These are phyloP conservation scores for Amphicarpaea edgeworthii DNA, from an alignment of 306 rosid genomes.

Conservation along the genomic window DNA sequence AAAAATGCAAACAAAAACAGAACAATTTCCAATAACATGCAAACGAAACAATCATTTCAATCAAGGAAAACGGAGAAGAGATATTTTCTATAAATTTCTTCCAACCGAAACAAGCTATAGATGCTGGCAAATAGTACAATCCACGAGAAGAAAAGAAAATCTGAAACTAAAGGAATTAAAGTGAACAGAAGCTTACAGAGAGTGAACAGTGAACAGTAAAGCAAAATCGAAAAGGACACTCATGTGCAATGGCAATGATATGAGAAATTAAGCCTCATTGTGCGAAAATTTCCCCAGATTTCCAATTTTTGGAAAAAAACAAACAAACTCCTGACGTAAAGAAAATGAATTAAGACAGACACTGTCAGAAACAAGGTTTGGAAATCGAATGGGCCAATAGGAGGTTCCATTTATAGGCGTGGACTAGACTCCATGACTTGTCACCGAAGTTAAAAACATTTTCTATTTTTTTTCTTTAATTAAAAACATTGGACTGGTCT, in stretches of 20 bases:
- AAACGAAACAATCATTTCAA: slow-evolving; percentile 12
- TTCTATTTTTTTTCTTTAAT: not conserved
- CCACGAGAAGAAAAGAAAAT: not conserved
- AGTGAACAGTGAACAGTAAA: too few relatives aligned
- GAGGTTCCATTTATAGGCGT: slow-evolving; percentile 31
- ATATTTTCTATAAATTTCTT: slow-evolving; percentile 19
- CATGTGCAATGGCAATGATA: slow-evolving; percentile 45
- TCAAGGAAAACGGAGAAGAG: not conserved
- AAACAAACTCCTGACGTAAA: too few relatives aligned
- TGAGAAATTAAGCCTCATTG: slow-evolving; percentile 34
- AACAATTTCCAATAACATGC: not conserved
- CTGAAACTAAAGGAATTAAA: not conserved
- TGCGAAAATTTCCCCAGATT: not conserved
- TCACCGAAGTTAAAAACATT: slow-evolving; percentile 29
- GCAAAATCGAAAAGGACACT: slow-evolving; percentile 41
- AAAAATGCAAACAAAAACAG: not conserved
- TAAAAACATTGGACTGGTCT: not conserved
- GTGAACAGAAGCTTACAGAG: slow-evolving; percentile 46
- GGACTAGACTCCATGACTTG: slow-evolving; percentile 25
- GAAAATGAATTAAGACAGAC: not conserved
- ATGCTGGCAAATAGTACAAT: slow-evolving; percentile 15
- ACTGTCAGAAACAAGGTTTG: slow-evolving; percentile 4
- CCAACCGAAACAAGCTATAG: slow-evolving; percentile 12
- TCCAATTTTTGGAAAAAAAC: slow-evolving; percentile 12
- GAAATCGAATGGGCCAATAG: not conserved